A percentile compares a stretch with the other conserved stretches of the same genome.
These are phyloP conservation scores for Geosmithia putterillii DNA, from an alignment of 2,329 filamentous ascomycete species.

Conservation along the genomic window DNA sequence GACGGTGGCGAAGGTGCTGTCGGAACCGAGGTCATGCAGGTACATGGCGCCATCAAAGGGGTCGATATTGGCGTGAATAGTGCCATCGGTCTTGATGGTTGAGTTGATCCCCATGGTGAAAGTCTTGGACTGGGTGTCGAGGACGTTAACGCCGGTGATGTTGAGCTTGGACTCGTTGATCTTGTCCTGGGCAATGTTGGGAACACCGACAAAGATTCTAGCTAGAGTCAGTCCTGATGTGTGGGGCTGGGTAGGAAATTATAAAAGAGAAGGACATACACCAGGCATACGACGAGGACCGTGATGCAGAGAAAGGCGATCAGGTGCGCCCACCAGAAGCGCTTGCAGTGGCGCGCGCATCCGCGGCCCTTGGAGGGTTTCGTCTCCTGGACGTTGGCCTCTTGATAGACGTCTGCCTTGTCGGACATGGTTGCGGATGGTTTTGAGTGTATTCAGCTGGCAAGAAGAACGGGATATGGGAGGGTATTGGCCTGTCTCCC, in stretches of 20 bases:
- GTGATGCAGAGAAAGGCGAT: conserved; percentile 35
- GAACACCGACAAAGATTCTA: conserved; percentile 44
- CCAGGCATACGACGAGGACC: conserved; percentile 41
- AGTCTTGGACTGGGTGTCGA: conserved; percentile 27
- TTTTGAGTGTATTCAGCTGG: no score
- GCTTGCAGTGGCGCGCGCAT: conserved; percentile 34
- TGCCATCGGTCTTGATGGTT: conserved; percentile 37
- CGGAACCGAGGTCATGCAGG: conserved; percentile 33
- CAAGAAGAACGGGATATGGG: background rate
- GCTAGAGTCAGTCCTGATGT: background rate
- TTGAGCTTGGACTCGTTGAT: conserved; percentile 39
- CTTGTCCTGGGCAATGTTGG: conserved; percentile 43
- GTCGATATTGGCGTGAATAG: conserved; percentile 37
- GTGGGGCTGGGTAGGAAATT: background rate
- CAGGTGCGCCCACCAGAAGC: conserved; percentile 51
- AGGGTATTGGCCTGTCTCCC: no score
- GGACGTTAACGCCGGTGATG: conserved; percentile 37
- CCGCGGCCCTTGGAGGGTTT: conserved; percentile 21
- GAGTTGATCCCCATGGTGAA: conserved; percentile 44
- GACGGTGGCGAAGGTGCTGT: conserved; percentile 36
- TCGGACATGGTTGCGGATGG: conserved; percentile 21
- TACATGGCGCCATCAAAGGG: conserved; percentile 41
- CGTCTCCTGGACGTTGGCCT: conserved; percentile 9
- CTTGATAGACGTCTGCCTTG: conserved; percentile 10
- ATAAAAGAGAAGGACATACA: conserved; percentile 36